Percentiles rank a stretch among this genome's conserved stretches.
These are phyloP conservation scores for Mycothermus thermophilus DNA, from an alignment of 495 filamentous ascomycete genomes.

Conservation along the genomic window DNA sequence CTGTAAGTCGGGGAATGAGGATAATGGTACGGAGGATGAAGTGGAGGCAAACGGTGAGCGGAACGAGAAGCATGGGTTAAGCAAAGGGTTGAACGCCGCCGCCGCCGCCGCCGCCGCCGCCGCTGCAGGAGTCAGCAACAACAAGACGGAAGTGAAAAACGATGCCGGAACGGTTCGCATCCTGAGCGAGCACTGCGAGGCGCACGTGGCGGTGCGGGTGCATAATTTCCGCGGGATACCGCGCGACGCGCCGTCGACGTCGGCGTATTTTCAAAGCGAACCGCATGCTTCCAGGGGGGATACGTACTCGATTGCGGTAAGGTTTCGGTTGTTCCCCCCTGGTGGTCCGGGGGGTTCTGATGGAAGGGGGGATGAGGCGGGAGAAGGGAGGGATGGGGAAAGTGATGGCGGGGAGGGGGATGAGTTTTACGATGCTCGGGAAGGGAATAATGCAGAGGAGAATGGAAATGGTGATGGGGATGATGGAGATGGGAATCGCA, in stretches of 20 bases:
- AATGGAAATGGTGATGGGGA: background rate
- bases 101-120: too few species aligned
- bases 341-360: background rate
- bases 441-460: background rate
- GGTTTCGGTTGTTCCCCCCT: constrained; percentile 51
- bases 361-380: background rate
- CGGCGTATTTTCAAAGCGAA: constrained; percentile 59
- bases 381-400: background rate
- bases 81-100: too few species aligned
- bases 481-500: background rate
- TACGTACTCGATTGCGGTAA: constrained; percentile 68
- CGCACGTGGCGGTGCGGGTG: constrained; percentile 57
- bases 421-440: constrained; percentile 3
- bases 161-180: constrained; percentile 42
- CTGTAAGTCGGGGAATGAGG: too few species aligned
- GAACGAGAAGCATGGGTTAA: too few species aligned
- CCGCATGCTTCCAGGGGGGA: constrained; percentile 49
- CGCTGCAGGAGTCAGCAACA: too few species aligned
- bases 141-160: too few species aligned
- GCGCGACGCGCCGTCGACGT: constrained; percentile 40
- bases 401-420: constrained; percentile 3
- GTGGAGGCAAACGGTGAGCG: too few species aligned
- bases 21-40: too few species aligned
- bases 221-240: constrained; percentile 46
- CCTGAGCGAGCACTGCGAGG: constrained; percentile 42